Conservation (phyloP, 805 yeast genomes). For the Ogataea populi-albae region DNA sequence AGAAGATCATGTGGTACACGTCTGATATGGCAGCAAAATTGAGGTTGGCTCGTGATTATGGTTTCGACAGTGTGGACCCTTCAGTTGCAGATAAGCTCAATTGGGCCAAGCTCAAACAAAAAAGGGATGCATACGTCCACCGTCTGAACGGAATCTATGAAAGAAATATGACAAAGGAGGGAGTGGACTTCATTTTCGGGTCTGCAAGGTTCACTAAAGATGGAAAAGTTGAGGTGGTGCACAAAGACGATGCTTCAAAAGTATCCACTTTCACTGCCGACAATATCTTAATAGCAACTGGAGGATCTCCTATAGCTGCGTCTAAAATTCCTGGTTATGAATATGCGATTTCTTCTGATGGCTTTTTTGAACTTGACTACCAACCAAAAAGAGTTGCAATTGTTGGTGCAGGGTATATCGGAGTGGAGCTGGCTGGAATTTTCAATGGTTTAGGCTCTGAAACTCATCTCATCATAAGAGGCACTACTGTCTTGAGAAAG, state of each 20-base stretch:
- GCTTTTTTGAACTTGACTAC: constrained; percentile 73
- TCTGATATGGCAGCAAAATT: constrained; percentile 80
- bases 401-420: constrained; percentile 98
- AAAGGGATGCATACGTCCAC: constrained; percentile 87
- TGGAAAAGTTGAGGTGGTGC: constrained; percentile 76
- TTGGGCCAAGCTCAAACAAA: constrained; percentile 78
- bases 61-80: constrained; percentile 59
- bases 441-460: constrained; percentile 86
- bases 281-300: constrained; percentile 84
- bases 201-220: constrained; percentile 72
- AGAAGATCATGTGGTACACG: constrained; percentile 98
- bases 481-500: constrained; percentile 83
- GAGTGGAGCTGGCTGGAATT: constrained; percentile 92
- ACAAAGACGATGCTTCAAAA: constrained; percentile 57
- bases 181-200: constrained; percentile 84
- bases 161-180: constrained; percentile 80
- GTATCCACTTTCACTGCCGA: constrained; percentile 64
- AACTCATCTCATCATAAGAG: constrained; percentile 85
- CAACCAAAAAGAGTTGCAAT: constrained; percentile 93
- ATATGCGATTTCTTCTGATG: constrained; percentile 83
- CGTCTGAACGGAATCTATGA: constrained; percentile 93
- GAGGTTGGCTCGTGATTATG: constrained; percentile 76
- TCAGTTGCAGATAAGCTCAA: constrained; percentile 62
- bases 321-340: constrained; percentile 73
- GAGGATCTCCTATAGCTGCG: constrained; percentile 81